These are phyloP conservation scores for Sclerospora graminicola DNA, from an alignment of 352 stramenopile species.

Conservation along the genomic window DNA sequence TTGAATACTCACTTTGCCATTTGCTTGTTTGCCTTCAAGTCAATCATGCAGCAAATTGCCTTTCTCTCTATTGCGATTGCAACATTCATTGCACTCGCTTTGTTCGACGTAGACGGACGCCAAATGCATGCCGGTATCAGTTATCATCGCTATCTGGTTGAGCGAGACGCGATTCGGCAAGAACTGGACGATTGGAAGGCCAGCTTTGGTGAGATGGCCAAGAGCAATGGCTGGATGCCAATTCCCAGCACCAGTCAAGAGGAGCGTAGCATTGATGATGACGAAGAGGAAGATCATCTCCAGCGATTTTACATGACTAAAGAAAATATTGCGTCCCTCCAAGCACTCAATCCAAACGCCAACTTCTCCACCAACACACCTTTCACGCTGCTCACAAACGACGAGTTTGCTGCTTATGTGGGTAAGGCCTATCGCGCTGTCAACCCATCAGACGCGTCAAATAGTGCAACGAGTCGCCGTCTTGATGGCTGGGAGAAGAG, in stretches of 20 bases:
- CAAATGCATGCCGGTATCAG: conserved; percentile 30
- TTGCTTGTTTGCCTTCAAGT: no score
- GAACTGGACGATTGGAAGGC: conserved; percentile 26
- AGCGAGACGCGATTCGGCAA: conserved; percentile 17
- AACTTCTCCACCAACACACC: conserved; percentile 40
- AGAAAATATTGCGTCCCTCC: conserved; percentile 20
- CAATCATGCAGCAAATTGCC: no score
- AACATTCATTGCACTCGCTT: conserved; percentile 1
- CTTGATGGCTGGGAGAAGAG: neutral
- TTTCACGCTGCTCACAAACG: conserved; percentile 43
- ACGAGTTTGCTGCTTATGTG: conserved; percentile 39
- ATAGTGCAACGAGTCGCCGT: conserved; percentile 5
- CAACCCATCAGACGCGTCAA: conserved; percentile 7
- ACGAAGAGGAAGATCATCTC: conserved; percentile 23
- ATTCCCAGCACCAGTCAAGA: conserved; percentile 10
- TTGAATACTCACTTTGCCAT: no score
- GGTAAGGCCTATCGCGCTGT: conserved; percentile 13
- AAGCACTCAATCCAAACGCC: conserved; percentile 30
- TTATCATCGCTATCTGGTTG: conserved; percentile 29
- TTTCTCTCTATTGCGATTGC: no score
- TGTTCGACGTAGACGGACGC: conserved; percentile 7
- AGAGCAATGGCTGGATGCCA: conserved; percentile 25
- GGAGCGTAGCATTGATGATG: conserved; percentile 20
- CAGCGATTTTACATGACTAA: conserved; percentile 46
- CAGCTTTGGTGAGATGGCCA: conserved; percentile 17